Percentiles rank a stretch among this genome's conserved stretches.
These are phyloP conservation scores for Multifurca ochricompacta DNA, from an alignment of 768 basidiomycete genomes.

Conservation along the genomic window DNA sequence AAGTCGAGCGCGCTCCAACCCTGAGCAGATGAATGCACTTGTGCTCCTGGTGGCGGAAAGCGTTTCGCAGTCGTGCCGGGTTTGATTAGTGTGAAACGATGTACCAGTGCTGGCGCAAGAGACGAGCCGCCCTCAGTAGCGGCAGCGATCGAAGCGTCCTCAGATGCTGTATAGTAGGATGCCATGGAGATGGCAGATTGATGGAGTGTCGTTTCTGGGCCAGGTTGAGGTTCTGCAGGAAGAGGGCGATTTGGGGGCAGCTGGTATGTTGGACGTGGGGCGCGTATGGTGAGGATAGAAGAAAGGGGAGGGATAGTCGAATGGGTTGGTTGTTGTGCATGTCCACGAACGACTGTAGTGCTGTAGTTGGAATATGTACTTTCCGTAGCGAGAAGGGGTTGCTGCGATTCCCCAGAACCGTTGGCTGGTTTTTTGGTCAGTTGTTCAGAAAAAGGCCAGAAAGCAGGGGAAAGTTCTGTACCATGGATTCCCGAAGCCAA, in stretches of 20 bases:
- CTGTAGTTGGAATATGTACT: slow-evolving; percentile 55
- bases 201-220: not conserved
- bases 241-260: slow-evolving; percentile 4
- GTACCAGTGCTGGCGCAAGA: slow-evolving; percentile 48
- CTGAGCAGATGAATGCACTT: not conserved
- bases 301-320: slow-evolving; percentile 28
- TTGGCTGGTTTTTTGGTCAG: not conserved
- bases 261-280: slow-evolving; percentile 7
- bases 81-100: slow-evolving; percentile 82
- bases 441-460: not conserved
- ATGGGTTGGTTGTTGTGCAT: slow-evolving; percentile 29
- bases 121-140: slow-evolving; percentile 74
- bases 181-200: slow-evolving; percentile 22
- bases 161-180: slow-evolving; percentile 58
- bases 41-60: slow-evolving; percentile 26
- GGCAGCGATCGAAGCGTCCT: slow-evolving; percentile 43
- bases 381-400: slow-evolving; percentile 46
- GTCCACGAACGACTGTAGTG: slow-evolving; percentile 55
- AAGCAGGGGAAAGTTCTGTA: not conserved
- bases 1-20: slow-evolving; percentile 76
- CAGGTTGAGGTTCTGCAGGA: slow-evolving; percentile 20
- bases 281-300: slow-evolving; percentile 49
- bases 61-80: slow-evolving; percentile 54
- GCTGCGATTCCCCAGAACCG: slow-evolving; percentile 20
- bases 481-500: slow-evolving; percentile 5